These are phyloP conservation scores for Boletus subparvulus DNA, from an alignment of 768 basidiomycete species.

Conservation along the genomic window DNA sequence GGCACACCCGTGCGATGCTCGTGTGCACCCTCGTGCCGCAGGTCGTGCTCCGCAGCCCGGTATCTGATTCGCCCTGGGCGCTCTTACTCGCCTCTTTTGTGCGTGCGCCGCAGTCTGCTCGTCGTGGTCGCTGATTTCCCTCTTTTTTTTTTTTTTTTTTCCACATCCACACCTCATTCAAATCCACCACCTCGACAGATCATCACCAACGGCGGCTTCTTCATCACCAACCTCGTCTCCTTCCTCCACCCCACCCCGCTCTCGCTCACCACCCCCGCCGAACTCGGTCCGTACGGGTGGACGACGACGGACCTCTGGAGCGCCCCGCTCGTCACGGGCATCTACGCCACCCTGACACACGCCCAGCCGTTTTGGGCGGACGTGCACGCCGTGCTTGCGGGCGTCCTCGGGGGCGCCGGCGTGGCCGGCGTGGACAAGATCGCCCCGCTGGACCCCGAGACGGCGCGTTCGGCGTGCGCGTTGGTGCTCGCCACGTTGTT, in stretches of 20 bases:
- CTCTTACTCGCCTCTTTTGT: conserved; percentile 74
- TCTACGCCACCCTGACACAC: conserved; percentile 83
- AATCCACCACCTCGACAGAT: conserved; percentile 39
- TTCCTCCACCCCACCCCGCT: conserved; percentile 73
- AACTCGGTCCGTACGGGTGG: conserved; percentile 84
- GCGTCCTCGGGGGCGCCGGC: conserved; percentile 39
- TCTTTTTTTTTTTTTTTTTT: not conserved
- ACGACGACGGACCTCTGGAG: conserved; percentile 82
- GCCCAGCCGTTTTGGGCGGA: conserved; percentile 84
- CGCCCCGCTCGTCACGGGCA: conserved; percentile 71
- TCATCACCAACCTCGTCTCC: conserved; percentile 71
- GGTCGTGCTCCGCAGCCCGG: conserved; percentile 53
- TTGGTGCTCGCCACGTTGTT: conserved; percentile 63
- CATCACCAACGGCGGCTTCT: conserved; percentile 78
- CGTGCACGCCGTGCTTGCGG: conserved; percentile 47
- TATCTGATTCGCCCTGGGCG: conserved; percentile 72
- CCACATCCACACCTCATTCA: too few species aligned
- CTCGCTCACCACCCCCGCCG: conserved; percentile 70
- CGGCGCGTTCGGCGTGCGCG: conserved; percentile 72
- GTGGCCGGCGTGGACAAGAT: conserved; percentile 23
- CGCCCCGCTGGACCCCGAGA: conserved; percentile 57
- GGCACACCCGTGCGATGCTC: conserved; percentile 73
- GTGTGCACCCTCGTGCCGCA: conserved; percentile 78
- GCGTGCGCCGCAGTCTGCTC: conserved; percentile 21
- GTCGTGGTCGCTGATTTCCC: not conserved